phyloP scores from a whole-genome alignment of 2,329 filamentous ascomycete species.

The Reticulascus tulasneorum region DNA sequence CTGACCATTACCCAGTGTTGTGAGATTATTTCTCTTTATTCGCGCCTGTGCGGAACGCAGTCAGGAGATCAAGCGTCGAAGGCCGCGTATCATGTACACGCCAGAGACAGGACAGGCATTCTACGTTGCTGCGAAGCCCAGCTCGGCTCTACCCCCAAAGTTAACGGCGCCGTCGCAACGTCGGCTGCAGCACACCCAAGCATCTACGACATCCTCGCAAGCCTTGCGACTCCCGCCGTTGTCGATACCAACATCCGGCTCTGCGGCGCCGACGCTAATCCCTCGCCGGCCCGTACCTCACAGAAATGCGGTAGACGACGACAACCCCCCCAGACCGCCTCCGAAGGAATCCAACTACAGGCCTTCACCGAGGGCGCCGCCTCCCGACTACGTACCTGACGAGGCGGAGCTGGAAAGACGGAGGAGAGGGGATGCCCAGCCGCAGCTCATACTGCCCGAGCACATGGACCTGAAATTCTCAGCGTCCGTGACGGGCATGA shows the following conservation, averaged over 20 bases:
- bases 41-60: slow-evolving; percentile 21
- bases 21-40: slow-evolving; percentile 21
- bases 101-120: slow-evolving; percentile 17
- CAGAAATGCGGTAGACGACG: not conserved
- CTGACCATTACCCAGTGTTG: slow-evolving; percentile 13
- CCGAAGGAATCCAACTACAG: not conserved
- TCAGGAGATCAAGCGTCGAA: slow-evolving; percentile 11
- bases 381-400: slow-evolving; percentile 16
- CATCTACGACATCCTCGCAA: too few species aligned
- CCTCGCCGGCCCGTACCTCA: too few species aligned
- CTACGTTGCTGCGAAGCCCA: slow-evolving; percentile 17
- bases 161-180: too few species aligned
- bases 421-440: slow-evolving; percentile 19
- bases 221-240: slow-evolving; percentile 2
- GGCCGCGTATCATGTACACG: slow-evolving; percentile 18
- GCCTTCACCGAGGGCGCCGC: too few species aligned
- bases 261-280: not conserved
- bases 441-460: slow-evolving; percentile 16
- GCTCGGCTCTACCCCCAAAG: slow-evolving; percentile 7
- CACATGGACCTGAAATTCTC: slow-evolving; percentile 13
- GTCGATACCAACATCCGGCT: not conserved
- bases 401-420: slow-evolving; percentile 16
- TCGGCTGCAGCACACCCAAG: too few species aligned
- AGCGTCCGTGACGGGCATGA: slow-evolving; percentile 10
- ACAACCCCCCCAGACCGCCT: not conserved